Percentiles rank a stretch among this genome's conserved stretches.
Evolutionary conservation across 306 rosid genomes (phyloP).

Genomic region (Ammopiptanthus mongolicus): DNA sequence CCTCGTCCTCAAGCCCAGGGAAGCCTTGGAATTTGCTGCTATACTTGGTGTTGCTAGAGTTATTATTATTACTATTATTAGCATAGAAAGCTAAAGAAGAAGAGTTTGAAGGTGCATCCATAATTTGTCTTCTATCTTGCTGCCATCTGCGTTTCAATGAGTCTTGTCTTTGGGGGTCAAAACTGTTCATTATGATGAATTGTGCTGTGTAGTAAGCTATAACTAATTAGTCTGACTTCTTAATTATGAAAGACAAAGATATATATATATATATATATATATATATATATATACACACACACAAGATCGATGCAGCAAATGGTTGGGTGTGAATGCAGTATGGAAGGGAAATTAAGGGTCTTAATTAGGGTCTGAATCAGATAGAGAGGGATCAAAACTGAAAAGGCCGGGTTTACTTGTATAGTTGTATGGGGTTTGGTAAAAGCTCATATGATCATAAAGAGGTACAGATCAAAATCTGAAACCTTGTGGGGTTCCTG

Average conservation of each 20-base stretch:
- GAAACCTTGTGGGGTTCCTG: constrained; percentile 19
- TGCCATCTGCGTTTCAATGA: constrained; percentile 52
- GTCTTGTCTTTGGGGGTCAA: constrained; percentile 51
- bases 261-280: neutral
- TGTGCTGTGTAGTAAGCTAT: neutral
- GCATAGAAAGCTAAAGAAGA: constrained; percentile 22
- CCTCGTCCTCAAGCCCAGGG: constrained; percentile 43
- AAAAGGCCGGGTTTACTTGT: constrained; percentile 9
- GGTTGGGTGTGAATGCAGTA: constrained; percentile 12
- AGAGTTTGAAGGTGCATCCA: constrained; percentile 33
- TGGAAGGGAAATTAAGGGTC: neutral
- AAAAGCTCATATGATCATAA: constrained; percentile 9
- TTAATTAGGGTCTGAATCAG: constrained; percentile 6
- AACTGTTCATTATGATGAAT: constrained; percentile 38
- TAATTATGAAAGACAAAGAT: neutral
- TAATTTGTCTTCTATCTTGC: constrained; percentile 36
- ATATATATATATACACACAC: neutral
- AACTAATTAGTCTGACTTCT: too few relatives aligned
- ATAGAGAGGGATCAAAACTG: constrained; percentile 8
- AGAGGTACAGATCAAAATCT: neutral
- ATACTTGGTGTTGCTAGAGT: neutral
- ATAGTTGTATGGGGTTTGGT: constrained; percentile 25
- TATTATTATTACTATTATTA: neutral
- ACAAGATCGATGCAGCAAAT: neutral
- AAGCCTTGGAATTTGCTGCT: constrained; percentile 30